Percentiles rank a stretch among this genome's conserved stretches.
These are phyloP conservation scores for Neospermospora avenae DNA, from an alignment of 2,329 filamentous ascomycete species.

Conservation along the genomic window DNA sequence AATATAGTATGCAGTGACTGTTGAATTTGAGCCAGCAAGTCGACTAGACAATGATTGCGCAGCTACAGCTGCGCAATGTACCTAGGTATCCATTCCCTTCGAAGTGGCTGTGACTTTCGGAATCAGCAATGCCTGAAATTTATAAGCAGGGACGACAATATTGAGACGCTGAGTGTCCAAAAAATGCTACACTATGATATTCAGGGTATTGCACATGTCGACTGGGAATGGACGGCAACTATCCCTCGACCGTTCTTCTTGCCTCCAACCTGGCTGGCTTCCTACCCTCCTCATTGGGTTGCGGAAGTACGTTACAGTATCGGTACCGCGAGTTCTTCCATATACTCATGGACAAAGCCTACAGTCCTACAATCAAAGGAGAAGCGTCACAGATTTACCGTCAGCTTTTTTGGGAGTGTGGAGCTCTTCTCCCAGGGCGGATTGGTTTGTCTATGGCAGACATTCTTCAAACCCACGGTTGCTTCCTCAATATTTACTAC, in stretches of 20 bases:
- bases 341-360: no score
- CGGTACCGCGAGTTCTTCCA: not conserved
- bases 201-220: not conserved
- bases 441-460: slow-evolving; percentile 2
- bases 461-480: slow-evolving; percentile 6
- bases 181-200: not conserved
- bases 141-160: no score
- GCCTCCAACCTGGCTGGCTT: not conserved
- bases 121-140: no score
- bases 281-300: not conserved
- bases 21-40: no score
- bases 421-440: not conserved
- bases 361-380: no score
- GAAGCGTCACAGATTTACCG: not conserved
- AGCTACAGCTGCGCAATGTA: no score
- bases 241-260: not conserved
- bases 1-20: no score
- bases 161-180: no score
- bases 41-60: no score
- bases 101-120: no score
- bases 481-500: slow-evolving; percentile 12
- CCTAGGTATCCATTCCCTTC: no score
- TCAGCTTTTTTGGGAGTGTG: not conserved
- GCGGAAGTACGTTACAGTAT: not conserved
- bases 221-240: not conserved